Base-by-base conservation (phyloP, 2,329 filamentous ascomycete species). In the Pyricularia grisea region DNA sequence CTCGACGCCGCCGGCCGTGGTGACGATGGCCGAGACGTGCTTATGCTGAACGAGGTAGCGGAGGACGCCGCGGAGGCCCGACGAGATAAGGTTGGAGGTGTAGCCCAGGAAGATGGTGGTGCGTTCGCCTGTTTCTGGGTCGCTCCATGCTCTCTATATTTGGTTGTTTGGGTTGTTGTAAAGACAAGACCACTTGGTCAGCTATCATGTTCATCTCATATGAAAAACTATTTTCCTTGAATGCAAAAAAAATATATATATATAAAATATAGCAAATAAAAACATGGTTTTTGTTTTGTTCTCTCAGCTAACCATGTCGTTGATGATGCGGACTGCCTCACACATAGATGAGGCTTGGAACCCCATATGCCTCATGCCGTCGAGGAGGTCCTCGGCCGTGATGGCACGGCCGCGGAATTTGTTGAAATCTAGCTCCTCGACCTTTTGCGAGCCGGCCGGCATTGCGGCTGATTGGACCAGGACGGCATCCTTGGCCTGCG, bases 71-170 rank as follows among this genome's bases (percentile, higher is more conserved):
- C 95, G 88, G 33, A 99, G 87, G 10, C 95, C 95, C 3, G 94
- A 99, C 0, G 95, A 98, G 75, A 99, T 97, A 74, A 99, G 85
- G 78, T 99, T 99, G 67, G 93, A 97, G 11, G 95, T 99, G 81
- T 97, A 99, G 69, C 95, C 95, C 10, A 99, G 87, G 80, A 99
- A 98, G 74, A 99, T 94, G 70, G 95, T 98, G 23, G 95, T 95
- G 75, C 87, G 87, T 30, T 91, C 88, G 17, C 87, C 88, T 1
- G 92, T 92, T 75, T 94, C 91, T 0, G 92, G 88, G 77, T 97
- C 91, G 71, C 85, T 85, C 90, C 92, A 98, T 69, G 87, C 85
- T 76, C 93, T 87, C 92, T 82, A 76, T 69, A 36, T n/a, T 12
- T 70, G 67, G 36, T 25, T 70, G 69, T 72, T 68, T 71, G 70